phyloP scores from a whole-genome alignment of 1,284 basidiomycete species.

The Leccinum solheimii region DNA sequence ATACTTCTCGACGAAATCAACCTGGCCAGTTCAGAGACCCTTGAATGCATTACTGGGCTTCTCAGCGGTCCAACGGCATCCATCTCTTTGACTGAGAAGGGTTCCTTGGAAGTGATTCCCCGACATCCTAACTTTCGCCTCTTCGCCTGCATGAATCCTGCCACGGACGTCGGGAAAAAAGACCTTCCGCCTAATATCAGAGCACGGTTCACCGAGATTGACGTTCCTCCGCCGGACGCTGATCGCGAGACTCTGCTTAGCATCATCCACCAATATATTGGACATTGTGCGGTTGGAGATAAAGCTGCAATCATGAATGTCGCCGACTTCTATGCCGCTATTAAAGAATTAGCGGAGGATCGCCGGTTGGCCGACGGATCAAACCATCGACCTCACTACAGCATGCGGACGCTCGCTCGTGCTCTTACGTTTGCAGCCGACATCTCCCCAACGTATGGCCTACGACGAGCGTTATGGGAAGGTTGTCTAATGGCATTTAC shows the following conservation, averaged over 20 bases:
- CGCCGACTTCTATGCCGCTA: conserved; percentile 86
- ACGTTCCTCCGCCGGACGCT: conserved; percentile 90
- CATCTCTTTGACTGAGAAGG: conserved; percentile 92
- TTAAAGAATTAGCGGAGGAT: conserved; percentile 77
- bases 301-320: conserved; percentile 88
- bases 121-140: conserved; percentile 95
- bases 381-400: conserved; percentile 95
- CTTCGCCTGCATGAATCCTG: conserved; percentile 99
- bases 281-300: conserved; percentile 81
- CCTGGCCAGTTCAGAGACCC: conserved; percentile 90
- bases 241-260: conserved; percentile 88
- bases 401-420: conserved; percentile 93
- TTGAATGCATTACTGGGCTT: conserved; percentile 89
- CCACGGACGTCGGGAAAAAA: conserved; percentile 98
- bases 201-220: conserved; percentile 93
- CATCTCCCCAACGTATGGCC: conserved; percentile 74
- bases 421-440: conserved; percentile 92
- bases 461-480: conserved; percentile 92
- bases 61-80: conserved; percentile 86
- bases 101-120: conserved; percentile 86
- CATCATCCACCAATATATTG: conserved; percentile 92
- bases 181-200: conserved; percentile 92
- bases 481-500: conserved; percentile 98
- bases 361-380: conserved; percentile 94
- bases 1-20: conserved; percentile 97